Base-by-base conservation (phyloP, 2,329 filamentous ascomycete species). In the Aspergillus sp. region DNA sequence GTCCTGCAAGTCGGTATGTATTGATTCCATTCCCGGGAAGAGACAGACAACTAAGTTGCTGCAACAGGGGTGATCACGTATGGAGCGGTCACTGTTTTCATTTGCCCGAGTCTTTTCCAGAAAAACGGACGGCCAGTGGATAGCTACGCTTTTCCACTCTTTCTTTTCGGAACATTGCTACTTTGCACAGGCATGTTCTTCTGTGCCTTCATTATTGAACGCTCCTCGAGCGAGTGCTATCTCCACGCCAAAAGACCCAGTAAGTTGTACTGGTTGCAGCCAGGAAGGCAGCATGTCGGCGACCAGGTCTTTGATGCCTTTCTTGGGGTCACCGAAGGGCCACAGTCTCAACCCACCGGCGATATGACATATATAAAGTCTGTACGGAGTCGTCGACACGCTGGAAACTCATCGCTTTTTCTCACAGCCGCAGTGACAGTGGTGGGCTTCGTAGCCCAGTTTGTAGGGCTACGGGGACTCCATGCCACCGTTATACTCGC, bases 301-400 rank as follows among this genome's bases (percentile, higher is more conserved):
- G 71, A 74, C 35, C 71, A 75, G 32, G 65, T 65, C 1, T 72
- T 74, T 22, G 65, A 67, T 11, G 58, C 70, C 1, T 75, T 74
- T 38, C 56, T 71, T 13, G 65, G 62, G 3, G 59, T 62, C 17
- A 63, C 60, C 22, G 59, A 71, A 52, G 60, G 56, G 2, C 30
- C 48, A 0, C 6, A 46, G 1, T 60, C 58, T 0, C 54, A 58
- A 14, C 43, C 54, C 22, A 59, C 52, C 2, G 53, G 47, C 8
- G 32, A 60, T 1, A 38, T 64, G 4, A 19, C 32, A 42, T 69
- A 70, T 40, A 61, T 66, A 20, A 70, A 70, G 43, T 70, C 69
- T 0, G 55, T 62, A 6, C 55, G 64, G 26, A 49, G 58, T 4
- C 47, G 45, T 10, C 38, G 51, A 44, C 54, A 58, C 6, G 45